phyloP scores from a whole-genome alignment of 176 grass and related monocot species.

The Alopecurus myosuroides region DNA sequence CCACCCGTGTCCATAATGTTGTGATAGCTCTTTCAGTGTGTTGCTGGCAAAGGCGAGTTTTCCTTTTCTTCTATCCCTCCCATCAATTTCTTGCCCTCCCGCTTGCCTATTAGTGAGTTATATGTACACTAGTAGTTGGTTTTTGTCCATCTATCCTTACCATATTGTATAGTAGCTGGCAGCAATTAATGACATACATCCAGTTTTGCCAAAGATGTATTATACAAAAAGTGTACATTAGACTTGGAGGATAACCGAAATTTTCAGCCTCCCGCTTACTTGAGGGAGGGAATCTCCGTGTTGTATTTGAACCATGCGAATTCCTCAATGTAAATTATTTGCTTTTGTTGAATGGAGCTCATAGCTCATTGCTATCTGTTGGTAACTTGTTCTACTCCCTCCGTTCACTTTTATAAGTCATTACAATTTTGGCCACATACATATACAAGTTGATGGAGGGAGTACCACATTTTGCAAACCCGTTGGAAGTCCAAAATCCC shows the following conservation, averaged over 20 bases:
- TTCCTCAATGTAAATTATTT: slow-evolving; percentile 42
- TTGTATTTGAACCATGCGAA: slow-evolving; percentile 20
- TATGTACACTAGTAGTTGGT: slow-evolving; percentile 42
- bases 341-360: neutral
- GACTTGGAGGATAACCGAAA: slow-evolving; percentile 36
- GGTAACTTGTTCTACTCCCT: no score
- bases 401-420: no score
- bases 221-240: slow-evolving; percentile 42
- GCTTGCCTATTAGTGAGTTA: slow-evolving; percentile 25
- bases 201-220: slow-evolving; percentile 69
- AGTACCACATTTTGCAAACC: no score
- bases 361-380: no score
- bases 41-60: slow-evolving; percentile 26
- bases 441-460: no score
- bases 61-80: slow-evolving; percentile 19
- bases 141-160: slow-evolving; percentile 59
- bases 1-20: slow-evolving; percentile 24
- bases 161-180: slow-evolving; percentile 67
- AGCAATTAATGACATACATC: slow-evolving; percentile 32
- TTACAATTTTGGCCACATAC: no score
- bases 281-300: neutral
- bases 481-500: neutral
- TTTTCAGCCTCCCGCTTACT: slow-evolving; percentile 17
- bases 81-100: slow-evolving; percentile 19
- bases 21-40: slow-evolving; percentile 27